Evolutionary conservation across 768 basidiomycete genomes (phyloP).

Genomic region (Lactarius vividus): DNA sequence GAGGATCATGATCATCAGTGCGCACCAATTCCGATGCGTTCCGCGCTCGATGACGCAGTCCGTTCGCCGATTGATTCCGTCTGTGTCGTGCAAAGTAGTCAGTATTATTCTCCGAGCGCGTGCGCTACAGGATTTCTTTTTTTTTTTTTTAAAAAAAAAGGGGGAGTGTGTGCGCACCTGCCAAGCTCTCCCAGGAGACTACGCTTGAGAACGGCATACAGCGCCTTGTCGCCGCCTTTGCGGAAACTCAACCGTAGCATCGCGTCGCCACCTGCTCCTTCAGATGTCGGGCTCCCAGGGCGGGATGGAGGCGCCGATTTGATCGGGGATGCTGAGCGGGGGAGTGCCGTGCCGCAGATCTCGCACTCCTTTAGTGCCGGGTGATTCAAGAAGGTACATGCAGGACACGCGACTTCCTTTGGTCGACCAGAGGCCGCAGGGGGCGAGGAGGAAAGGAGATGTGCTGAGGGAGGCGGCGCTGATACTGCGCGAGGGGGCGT

Average conservation of each 20-base stretch:
- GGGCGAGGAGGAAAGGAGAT: slow-evolving; percentile 41
- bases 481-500: slow-evolving; percentile 28
- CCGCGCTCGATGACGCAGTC: slow-evolving; percentile 18
- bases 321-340: slow-evolving; percentile 31
- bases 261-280: slow-evolving; percentile 38
- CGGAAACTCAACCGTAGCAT: slow-evolving; percentile 86
- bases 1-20: slow-evolving; percentile 15
- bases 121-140: slow-evolving; percentile 1
- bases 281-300: slow-evolving; percentile 48
- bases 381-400: slow-evolving; percentile 93
- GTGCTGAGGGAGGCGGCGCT: slow-evolving; percentile 29
- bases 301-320: slow-evolving; percentile 68
- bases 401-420: slow-evolving; percentile 62
- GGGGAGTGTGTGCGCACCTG: slow-evolving; percentile 42
- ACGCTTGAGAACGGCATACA: slow-evolving; percentile 74
- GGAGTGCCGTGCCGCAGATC: slow-evolving; percentile 76
- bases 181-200: slow-evolving; percentile 74
- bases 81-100: slow-evolving; percentile 13
- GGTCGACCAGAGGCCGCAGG: slow-evolving; percentile 38
- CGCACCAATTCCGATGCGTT: slow-evolving; percentile 53
- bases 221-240: slow-evolving; percentile 81
- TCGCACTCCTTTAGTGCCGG: slow-evolving; percentile 73
- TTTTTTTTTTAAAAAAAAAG: no score
- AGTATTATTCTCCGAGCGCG: slow-evolving; percentile 1
- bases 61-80: slow-evolving; percentile 11